Percentiles rank a stretch among this genome's conserved stretches.
phyloP scores from a whole-genome alignment of 2,329 filamentous ascomycete genomes.

The Diaporthe aspalathi region DNA sequence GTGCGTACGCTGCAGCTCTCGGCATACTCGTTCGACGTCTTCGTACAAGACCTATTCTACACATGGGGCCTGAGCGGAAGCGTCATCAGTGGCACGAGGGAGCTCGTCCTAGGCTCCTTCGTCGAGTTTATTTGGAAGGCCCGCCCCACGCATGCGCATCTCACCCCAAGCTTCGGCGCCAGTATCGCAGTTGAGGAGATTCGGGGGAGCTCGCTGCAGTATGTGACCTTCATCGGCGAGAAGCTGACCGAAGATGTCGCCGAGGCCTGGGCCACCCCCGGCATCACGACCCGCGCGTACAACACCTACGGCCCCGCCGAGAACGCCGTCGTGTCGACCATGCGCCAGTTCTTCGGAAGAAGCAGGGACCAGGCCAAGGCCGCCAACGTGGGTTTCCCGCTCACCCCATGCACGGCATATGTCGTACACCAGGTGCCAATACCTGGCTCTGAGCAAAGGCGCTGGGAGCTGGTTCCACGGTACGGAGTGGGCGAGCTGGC shows the following conservation, averaged over 20 bases:
- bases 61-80: conserved; percentile 70
- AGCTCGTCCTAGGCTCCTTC: conserved; percentile 66
- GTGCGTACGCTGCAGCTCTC: conserved; percentile 33
- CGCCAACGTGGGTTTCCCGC: conserved; percentile 42
- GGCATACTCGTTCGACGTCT: conserved; percentile 40
- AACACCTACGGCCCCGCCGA: conserved; percentile 34
- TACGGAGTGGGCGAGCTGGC: conserved; percentile 35
- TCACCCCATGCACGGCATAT: conserved; percentile 24
- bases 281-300: conserved; percentile 39
- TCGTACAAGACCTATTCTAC: conserved; percentile 73
- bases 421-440: conserved; percentile 24
- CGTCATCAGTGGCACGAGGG: conserved; percentile 67
- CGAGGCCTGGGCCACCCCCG: conserved; percentile 51
- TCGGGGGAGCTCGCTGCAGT: conserved; percentile 23
- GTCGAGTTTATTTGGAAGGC: conserved; percentile 28
- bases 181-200: conserved; percentile 41
- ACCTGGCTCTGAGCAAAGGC: conserved; percentile 9
- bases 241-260: conserved; percentile 48
- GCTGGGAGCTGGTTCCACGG: conserved; percentile 28
- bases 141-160: conserved; percentile 27
- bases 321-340: conserved; percentile 44
- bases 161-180: conserved; percentile 29
- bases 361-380: conserved; percentile 49
- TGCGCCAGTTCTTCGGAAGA: conserved; percentile 38
- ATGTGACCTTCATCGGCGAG: conserved; percentile 51